Percentiles rank a stretch among this genome's conserved stretches.
Conservation (phyloP, 306 rosid genomes). For the Canavalia ensiformis region DNA sequence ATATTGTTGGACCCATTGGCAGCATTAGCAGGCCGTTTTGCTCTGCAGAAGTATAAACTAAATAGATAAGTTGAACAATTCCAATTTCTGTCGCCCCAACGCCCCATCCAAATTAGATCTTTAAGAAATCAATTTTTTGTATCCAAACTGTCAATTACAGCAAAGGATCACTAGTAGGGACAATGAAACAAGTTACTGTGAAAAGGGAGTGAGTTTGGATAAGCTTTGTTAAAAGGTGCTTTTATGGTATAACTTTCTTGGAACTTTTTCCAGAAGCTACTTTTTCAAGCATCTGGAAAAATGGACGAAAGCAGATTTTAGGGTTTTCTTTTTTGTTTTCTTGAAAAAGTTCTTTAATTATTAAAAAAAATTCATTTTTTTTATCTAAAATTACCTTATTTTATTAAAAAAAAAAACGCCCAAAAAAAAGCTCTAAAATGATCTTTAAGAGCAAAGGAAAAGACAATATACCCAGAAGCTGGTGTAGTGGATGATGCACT, state of each 20-base stretch:
- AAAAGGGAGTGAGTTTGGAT: background rate
- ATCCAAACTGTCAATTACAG: slow-evolving; percentile 30
- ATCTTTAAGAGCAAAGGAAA: slow-evolving; percentile 32
- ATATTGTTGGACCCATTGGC: slow-evolving; percentile 68
- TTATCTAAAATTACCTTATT: background rate
- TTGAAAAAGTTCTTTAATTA: background rate
- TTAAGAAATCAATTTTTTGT: background rate
- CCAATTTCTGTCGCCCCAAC: slow-evolving; percentile 24
- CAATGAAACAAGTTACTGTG: slow-evolving; percentile 10
- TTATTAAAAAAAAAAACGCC: background rate
- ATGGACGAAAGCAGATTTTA: background rate
- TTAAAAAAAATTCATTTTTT: background rate
- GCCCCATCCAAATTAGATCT: slow-evolving; percentile 9
- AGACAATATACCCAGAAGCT: slow-evolving; percentile 70
- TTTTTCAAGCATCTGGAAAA: background rate
- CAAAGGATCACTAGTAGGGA: slow-evolving; percentile 9
- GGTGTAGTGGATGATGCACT: slow-evolving; percentile 54
- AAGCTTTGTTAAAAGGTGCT: background rate
- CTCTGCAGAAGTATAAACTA: slow-evolving; percentile 55
- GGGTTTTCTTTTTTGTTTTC: background rate
- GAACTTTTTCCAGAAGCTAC: background rate
- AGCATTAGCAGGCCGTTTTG: slow-evolving; percentile 76
- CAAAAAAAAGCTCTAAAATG: slow-evolving; percentile 24
- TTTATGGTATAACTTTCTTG: background rate
- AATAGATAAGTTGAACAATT: slow-evolving; percentile 8